A percentile compares a stretch with the other conserved stretches of the same genome.
These are phyloP conservation scores for Suillus alpinus DNA, from an alignment of 768 basidiomycete genomes.

Conservation along the genomic window DNA sequence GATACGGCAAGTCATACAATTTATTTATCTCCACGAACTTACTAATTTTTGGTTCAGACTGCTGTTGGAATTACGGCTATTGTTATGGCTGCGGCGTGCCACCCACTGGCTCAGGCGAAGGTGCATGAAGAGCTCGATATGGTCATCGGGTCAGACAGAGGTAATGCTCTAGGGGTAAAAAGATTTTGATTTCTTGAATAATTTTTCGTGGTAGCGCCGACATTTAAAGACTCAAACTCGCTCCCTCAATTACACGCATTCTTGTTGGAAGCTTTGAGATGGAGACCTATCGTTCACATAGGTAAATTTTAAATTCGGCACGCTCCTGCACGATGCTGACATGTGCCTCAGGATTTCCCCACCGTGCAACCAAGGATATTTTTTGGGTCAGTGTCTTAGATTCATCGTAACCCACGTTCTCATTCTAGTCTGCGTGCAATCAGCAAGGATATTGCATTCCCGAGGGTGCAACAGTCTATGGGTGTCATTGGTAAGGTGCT, in stretches of 20 bases:
- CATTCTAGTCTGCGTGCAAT: too few relatives aligned
- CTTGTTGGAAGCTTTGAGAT: conserved; percentile 32
- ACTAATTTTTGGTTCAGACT: conserved; percentile 26
- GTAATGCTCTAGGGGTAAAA: not conserved
- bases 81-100: conserved; percentile 49
- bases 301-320: conserved; percentile 21
- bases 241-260: conserved; percentile 38
- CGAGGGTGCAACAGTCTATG: conserved; percentile 31
- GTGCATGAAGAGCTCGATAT: conserved; percentile 51
- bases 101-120: conserved; percentile 44
- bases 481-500: conserved; percentile 26
- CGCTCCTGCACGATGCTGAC: not conserved
- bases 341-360: conserved; percentile 47
- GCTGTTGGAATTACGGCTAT: conserved; percentile 47
- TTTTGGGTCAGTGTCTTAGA: conserved; percentile 40
- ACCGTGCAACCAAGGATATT: conserved; percentile 60
- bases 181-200: not conserved
- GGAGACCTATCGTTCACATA: conserved; percentile 26
- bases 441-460: conserved; percentile 35
- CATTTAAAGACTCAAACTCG: conserved; percentile 29
- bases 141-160: conserved; percentile 40
- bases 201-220: conserved; percentile 27
- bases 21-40: not conserved
- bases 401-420: too few relatives aligned
- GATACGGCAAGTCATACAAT: conserved; percentile 37